Percentiles rank a stretch among this genome's conserved stretches.
These are phyloP conservation scores for Penicillium janthinellum DNA, from an alignment of 2,329 filamentous ascomycete genomes.

Conservation along the genomic window DNA sequence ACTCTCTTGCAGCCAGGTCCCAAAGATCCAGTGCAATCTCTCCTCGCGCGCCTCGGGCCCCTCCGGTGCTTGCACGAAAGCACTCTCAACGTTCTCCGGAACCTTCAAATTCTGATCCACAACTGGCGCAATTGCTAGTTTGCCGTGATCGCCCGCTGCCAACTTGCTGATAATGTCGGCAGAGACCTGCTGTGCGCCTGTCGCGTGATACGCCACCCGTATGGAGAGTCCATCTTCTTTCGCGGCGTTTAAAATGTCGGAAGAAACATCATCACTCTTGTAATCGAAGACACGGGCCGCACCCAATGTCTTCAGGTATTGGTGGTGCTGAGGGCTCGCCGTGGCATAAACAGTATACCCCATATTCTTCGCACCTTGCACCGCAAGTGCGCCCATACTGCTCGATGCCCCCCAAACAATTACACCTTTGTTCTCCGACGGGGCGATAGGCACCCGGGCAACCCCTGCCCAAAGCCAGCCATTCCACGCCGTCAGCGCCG, in stretches of 20 bases:
- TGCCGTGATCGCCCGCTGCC: neutral
- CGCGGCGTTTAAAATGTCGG: conserved; percentile 6
- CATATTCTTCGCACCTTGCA: conserved; percentile 10
- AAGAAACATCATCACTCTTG: conserved; percentile 24
- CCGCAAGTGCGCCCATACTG: conserved; percentile 13
- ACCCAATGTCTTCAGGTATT: conserved; percentile 41
- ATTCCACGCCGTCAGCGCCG: conserved; percentile 10
- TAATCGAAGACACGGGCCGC: conserved; percentile 47
- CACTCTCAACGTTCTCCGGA: conserved; percentile 9
- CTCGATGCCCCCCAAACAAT: conserved; percentile 17
- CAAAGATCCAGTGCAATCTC: conserved; percentile 16
- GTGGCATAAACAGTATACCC: conserved; percentile 16
- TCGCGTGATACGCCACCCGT: conserved; percentile 7
- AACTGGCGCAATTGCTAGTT: conserved; percentile 14
- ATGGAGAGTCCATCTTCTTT: conserved; percentile 13
- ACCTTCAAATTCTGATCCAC: conserved; percentile 8
- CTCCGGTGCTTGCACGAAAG: conserved; percentile 15
- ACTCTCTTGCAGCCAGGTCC: conserved; percentile 20
- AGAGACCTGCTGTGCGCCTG: conserved; percentile 9
- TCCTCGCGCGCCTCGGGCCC: conserved; percentile 11
- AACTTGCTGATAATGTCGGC: conserved; percentile 8
- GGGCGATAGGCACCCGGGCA: neutral
- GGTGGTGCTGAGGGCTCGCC: conserved; percentile 13
- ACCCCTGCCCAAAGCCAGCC: conserved; percentile 14
- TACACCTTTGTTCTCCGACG: conserved; percentile 20